Base-by-base conservation (phyloP, 1,139 yeast genomes). In the Yamadazyma aaseri region DNA sequence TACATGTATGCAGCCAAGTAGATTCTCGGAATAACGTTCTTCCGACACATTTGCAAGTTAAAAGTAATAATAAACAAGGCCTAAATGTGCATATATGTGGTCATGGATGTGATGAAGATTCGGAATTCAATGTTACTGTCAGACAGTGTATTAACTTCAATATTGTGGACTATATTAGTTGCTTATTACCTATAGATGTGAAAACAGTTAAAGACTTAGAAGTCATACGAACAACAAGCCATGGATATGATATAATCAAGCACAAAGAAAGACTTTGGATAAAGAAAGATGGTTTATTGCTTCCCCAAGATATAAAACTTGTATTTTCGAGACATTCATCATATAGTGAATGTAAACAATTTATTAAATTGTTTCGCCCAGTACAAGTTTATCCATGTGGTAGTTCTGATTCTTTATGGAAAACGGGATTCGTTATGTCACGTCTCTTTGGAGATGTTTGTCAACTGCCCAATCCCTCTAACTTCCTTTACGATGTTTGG, bases 241-340 rank as follows among this genome's bases (percentile, higher is more conserved):
- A 40, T 26, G 69, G 65, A 4, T 53, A 56, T 36, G 41, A 45
- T n/a, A 40, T 62, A 2, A 55, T 42, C 20, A 29, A 35, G 18
- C 58, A 51, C 32, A 40, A 58, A 5, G 50, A 42, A n/a, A 35
- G 63, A 18, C 34, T 20, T 3, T 66, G 67, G 70, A 60, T 68
- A 0, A 35, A 40, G 9, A 56, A 55, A 3, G 49, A 58, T 0
- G 39, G 47, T 0, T 58, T 56, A 13, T 46, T 73, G 5, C 56
- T 76, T 6, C 76, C 78, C 0, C 56, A 53, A 7, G 64, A 61
- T 8, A 39, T 75, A 0, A 56, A 58, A 35, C 59, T 71, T 24
- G 53, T 68, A 17, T 77, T 71, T 47, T 75, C 82, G 1, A 53
- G 83, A 20, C 84, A 79, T 42, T 74, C 82, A 1, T 74, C 81